Base-by-base conservation (phyloP, 768 basidiomycete genomes). In the Lentinula edodes region DNA sequence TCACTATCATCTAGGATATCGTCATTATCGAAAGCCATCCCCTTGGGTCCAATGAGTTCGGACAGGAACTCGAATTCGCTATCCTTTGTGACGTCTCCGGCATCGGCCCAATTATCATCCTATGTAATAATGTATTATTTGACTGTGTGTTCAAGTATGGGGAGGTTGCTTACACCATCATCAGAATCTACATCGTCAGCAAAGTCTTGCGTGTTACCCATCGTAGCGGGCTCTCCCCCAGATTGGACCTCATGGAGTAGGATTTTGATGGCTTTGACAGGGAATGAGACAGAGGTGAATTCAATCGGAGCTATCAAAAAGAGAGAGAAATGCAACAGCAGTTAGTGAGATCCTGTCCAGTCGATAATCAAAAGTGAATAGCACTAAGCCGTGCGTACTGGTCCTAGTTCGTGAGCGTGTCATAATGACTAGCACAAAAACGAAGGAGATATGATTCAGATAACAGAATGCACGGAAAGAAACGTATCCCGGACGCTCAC, bases 51-150 rank as follows among this genome's bases (percentile, higher is more conserved):
- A 53, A 94, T 80, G 79, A 93, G 80, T 52, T 94, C 91, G 5
- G 93, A 93, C 41, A 97, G 75, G 77, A 87, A 92, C 23, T 87
- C 85, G 65, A 91, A 85, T 67, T 93, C 90, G n/a, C 91, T 90
- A 54, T 85, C 78, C 67, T 85, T 89, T 67, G 81, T 76, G 38
- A 82, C 72, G 52, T 81, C 83, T 60, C 91, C 94, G 69, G 95
- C 94, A 67, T 97, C 95, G 9, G 85, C 82, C 96, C 96, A 98
- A n/a, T 93, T 92, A 38, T 93, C 93, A 64, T 94, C 90, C 80
- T 92, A 72, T 53, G 15, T 34, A 46, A 9, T 57, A 38, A 6
- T 38, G 48, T 32, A 5, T 23, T 13, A 41, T 0, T 15, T n/a
- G 45, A 42, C 12, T 8, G 39, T 20, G 8, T 5, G 43, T n/a